Evolutionary conservation across 2,329 filamentous ascomycete genomes (phyloP).

Genomic region (Seiridium cupressi): DNA sequence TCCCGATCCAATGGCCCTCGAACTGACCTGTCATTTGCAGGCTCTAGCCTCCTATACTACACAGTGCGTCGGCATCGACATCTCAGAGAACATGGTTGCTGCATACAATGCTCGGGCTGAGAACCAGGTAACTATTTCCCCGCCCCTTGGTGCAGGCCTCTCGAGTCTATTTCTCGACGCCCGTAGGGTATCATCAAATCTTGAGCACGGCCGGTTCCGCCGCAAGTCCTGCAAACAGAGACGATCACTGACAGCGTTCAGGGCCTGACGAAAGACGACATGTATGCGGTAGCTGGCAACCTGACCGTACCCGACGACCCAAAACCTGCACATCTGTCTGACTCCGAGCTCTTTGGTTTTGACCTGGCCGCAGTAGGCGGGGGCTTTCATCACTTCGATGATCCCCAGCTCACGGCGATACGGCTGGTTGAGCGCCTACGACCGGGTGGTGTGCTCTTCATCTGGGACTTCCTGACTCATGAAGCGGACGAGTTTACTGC

Average conservation of each 20-base stretch:
- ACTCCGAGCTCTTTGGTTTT: constrained; percentile 64
- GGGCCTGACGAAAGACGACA: constrained; percentile 50
- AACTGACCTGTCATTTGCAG: constrained; percentile 29
- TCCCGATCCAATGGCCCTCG: not conserved
- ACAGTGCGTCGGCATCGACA: constrained; percentile 65
- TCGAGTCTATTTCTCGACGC: not conserved
- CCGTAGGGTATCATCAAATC: no score
- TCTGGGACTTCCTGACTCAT: constrained; percentile 67
- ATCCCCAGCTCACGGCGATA: constrained; percentile 58
- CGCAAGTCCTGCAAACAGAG: no score
- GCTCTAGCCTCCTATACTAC: constrained; percentile 61
- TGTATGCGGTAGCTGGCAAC: constrained; percentile 58
- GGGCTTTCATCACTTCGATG: constrained; percentile 66
- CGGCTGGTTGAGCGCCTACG: constrained; percentile 61
- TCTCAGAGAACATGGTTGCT: constrained; percentile 68
- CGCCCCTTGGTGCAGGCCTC: not conserved
- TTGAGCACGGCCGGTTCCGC: no score
- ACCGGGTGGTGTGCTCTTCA: constrained; percentile 64
- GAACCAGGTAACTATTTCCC: constrained; percentile 42
- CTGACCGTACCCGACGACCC: constrained; percentile 45
- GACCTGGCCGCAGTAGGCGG: constrained; percentile 64
- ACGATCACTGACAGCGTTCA: constrained; percentile 16
- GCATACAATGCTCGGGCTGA: constrained; percentile 62
- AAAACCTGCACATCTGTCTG: constrained; percentile 54
- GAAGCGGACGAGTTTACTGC: constrained; percentile 15